A percentile compares a stretch with the other conserved stretches of the same genome.
Evolutionary conservation across 495 filamentous ascomycete species (phyloP).

Genomic region (Hypoxylon crocopeplum): DNA sequence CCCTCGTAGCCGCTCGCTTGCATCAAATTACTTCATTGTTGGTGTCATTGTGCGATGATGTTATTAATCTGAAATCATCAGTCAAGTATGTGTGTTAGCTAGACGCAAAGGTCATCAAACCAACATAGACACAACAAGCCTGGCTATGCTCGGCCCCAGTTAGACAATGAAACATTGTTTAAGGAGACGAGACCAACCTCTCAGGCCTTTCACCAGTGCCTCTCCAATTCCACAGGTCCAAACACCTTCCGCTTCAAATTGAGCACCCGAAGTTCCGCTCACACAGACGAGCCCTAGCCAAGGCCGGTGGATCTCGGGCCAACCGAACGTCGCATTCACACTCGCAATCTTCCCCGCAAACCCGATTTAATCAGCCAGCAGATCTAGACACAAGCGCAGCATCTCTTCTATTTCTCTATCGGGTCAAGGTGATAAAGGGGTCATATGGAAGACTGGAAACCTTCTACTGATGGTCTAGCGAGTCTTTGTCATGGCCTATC

Average conservation of each 20-base stretch:
- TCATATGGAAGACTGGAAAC: constrained; percentile 6
- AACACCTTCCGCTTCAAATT: constrained; percentile 39
- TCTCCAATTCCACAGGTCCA: constrained; percentile 13
- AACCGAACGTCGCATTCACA: constrained; percentile 19
- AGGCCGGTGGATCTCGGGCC: constrained; percentile 23
- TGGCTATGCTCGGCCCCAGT: too few relatives aligned
- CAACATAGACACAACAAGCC: too few relatives aligned
- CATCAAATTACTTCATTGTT: constrained; percentile 18
- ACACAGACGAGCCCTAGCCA: constrained; percentile 3
- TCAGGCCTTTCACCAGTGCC: constrained; percentile 15
- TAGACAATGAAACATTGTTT: constrained; percentile 27
- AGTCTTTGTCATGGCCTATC: background rate
- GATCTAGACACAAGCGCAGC: constrained; percentile 20
- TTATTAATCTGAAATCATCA: constrained; percentile 14
- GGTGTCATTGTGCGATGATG: constrained; percentile 19
- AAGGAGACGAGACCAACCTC: background rate
- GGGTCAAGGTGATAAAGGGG: constrained; percentile 5
- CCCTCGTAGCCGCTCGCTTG: constrained; percentile 14
- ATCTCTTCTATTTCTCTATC: constrained; percentile 8
- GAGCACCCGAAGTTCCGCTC: constrained; percentile 26
- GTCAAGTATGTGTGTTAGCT: background rate
- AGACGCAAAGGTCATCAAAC: background rate
- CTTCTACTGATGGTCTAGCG: background rate
- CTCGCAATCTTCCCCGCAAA: constrained; percentile 36
- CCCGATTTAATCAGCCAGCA: constrained; percentile 20